A percentile compares a stretch with the other conserved stretches of the same genome.
Evolutionary conservation across 2,329 filamentous ascomycete genomes (phyloP).

Genomic region (Cadophora luteo-olivacea): DNA sequence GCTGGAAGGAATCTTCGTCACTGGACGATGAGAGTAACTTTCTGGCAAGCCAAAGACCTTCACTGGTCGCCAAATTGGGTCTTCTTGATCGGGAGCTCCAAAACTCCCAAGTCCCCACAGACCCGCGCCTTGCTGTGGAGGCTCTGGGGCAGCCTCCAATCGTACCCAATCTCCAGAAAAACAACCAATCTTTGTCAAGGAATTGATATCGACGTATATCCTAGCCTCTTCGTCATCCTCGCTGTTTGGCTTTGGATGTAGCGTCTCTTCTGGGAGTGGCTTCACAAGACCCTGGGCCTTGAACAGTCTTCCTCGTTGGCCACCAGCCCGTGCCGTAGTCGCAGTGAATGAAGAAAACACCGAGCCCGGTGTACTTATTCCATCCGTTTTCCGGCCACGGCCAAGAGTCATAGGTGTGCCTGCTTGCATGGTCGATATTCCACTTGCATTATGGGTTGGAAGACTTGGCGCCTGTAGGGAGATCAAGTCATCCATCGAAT

Average conservation of each 20-base stretch:
- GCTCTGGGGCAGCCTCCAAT: slow-evolving; percentile 78
- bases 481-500: slow-evolving; percentile 92
- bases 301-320: slow-evolving; percentile 79
- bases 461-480: slow-evolving; percentile 82
- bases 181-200: slow-evolving; percentile 87
- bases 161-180: slow-evolving; percentile 98
- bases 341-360: slow-evolving; percentile 89
- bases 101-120: slow-evolving; percentile 73
- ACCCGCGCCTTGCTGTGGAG: slow-evolving; percentile 70
- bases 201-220: slow-evolving; percentile 88
- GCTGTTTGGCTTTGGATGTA: slow-evolving; percentile 80
- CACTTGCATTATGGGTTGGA: slow-evolving; percentile 77
- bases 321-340: slow-evolving; percentile 77
- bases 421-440: slow-evolving; percentile 78
- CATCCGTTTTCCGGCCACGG: slow-evolving; percentile 69
- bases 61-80: slow-evolving; percentile 77
- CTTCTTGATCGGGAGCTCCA: slow-evolving; percentile 66
- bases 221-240: slow-evolving; percentile 88
- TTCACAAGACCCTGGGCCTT: slow-evolving; percentile 79
- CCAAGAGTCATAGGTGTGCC: slow-evolving; percentile 77
- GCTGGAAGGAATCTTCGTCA: slow-evolving; percentile 65
- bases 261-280: slow-evolving; percentile 74
- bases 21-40: slow-evolving; percentile 65
- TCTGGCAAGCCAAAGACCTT: slow-evolving; percentile 91
- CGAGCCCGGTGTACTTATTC: slow-evolving; percentile 82